Percentiles rank a stretch among this genome's conserved stretches.
Evolutionary conservation across 257 asterid genomes (phyloP).

Genomic region (Lycium barbarum): DNA sequence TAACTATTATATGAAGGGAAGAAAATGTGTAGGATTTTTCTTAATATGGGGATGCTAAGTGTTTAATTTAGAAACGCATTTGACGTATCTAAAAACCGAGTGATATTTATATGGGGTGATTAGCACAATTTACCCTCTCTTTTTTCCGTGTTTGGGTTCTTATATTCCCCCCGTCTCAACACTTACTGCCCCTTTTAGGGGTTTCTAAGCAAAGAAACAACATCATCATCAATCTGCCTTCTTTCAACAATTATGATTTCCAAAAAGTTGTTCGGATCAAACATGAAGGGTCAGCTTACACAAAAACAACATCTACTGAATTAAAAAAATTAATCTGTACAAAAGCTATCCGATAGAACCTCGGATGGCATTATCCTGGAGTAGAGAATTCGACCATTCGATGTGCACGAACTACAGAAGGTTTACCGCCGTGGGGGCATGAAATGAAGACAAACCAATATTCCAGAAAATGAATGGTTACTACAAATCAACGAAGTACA

Average conservation of each 20-base stretch:
- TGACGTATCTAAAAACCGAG: no score
- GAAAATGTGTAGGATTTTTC: no score
- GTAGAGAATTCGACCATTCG: neutral
- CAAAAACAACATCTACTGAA: neutral
- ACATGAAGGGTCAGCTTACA: neutral
- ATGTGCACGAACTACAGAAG: slow-evolving; percentile 3
- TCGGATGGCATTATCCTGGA: slow-evolving; percentile 1
- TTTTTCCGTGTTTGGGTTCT: neutral
- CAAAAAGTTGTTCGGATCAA: neutral
- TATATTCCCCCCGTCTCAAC: neutral
- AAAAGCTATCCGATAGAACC: slow-evolving; percentile 4
- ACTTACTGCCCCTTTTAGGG: neutral
- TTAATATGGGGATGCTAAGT: no score
- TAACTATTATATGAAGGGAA: no score
- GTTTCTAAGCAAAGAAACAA: neutral
- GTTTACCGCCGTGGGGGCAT: slow-evolving; percentile 4
- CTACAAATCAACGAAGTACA: slow-evolving; percentile 15
- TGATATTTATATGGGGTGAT: no score
- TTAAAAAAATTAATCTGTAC: neutral
- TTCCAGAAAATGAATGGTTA: slow-evolving; percentile 15
- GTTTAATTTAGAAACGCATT: no score
- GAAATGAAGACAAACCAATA: neutral
- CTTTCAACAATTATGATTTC: slow-evolving; percentile 14
- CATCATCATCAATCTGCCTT: neutral
- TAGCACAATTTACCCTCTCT: no score